A percentile compares a stretch with the other conserved stretches of the same genome.
phyloP scores from a whole-genome alignment of 352 stramenopile genomes.

The Globisporangium radiosum region DNA sequence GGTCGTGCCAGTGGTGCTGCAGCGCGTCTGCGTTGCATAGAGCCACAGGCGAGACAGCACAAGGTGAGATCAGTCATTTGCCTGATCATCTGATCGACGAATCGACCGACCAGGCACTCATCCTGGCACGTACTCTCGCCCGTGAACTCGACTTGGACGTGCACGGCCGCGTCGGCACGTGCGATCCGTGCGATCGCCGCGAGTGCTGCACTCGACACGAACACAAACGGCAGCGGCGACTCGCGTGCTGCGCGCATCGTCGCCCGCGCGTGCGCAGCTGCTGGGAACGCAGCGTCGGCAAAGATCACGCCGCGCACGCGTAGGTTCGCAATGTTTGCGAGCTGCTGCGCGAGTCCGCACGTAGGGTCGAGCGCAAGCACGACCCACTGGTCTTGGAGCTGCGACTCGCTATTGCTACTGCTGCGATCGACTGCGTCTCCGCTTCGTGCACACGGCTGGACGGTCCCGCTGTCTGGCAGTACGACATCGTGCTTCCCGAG shows the following conservation, averaged over 20 bases:
- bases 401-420: background rate
- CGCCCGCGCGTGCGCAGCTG: background rate
- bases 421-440: background rate
- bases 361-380: slow-evolving; percentile 18
- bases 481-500: slow-evolving; percentile 38
- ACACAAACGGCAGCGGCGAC: slow-evolving; percentile 36
- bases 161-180: slow-evolving; percentile 10
- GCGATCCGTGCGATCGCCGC: background rate
- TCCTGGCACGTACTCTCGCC: slow-evolving; percentile 43
- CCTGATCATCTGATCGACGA: too few species aligned
- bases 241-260: slow-evolving; percentile 8
- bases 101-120: background rate
- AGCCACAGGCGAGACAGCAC: slow-evolving; percentile 1
- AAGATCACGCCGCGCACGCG: slow-evolving; percentile 41
- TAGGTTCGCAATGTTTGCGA: slow-evolving; percentile 31
- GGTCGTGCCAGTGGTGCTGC: slow-evolving; percentile 56
- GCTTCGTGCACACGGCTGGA: slow-evolving; percentile 28
- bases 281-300: slow-evolving; percentile 26
- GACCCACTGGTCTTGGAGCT: slow-evolving; percentile 22
- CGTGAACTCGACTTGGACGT: slow-evolving; percentile 57
- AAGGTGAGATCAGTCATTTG: background rate
- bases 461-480: slow-evolving; percentile 17
- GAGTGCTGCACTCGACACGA: slow-evolving; percentile 19
- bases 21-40: slow-evolving; percentile 30
- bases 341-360: slow-evolving; percentile 36